A percentile compares a stretch with the other conserved stretches of the same genome.
Conservation (phyloP, 257 asterid genomes). For the Coffea canephora region DNA sequence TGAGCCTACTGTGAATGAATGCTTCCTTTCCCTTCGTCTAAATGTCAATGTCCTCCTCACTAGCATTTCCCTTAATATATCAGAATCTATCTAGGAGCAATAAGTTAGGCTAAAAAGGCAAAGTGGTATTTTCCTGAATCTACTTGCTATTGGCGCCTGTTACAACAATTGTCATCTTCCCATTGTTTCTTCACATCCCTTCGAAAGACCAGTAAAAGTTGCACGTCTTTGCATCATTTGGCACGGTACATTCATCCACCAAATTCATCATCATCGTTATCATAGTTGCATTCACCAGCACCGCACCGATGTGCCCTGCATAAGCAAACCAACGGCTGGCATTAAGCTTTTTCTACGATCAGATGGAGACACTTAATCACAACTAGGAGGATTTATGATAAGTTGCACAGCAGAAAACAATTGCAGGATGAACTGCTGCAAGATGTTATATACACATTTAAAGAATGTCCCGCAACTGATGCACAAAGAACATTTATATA, state of each 20-base stretch:
- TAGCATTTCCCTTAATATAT: background rate
- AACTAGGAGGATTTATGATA: background rate
- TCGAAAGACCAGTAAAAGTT: background rate
- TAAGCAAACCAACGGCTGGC: conserved; percentile 12
- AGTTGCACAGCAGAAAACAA: background rate
- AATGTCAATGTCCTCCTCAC: background rate
- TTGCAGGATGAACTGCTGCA: background rate
- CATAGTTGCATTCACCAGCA: conserved; percentile 35
- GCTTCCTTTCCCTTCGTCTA: background rate
- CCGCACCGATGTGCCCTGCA: conserved; percentile 66
- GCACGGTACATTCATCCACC: conserved; percentile 10
- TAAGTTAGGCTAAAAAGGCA: background rate
- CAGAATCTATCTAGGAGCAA: background rate
- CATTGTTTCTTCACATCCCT: background rate
- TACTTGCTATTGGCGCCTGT: background rate
- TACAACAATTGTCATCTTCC: background rate
- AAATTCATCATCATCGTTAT: conserved; percentile 26
- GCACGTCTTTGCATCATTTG: background rate
- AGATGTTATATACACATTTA: too few relatives aligned
- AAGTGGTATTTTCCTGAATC: background rate
- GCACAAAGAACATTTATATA: too few relatives aligned
- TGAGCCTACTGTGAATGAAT: background rate
- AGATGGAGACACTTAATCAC: background rate
- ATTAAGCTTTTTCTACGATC: background rate
- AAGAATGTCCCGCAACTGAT: background rate